Evolutionary conservation across 176 grass and related monocot species (phyloP).

Genomic region (Areca catechu): DNA sequence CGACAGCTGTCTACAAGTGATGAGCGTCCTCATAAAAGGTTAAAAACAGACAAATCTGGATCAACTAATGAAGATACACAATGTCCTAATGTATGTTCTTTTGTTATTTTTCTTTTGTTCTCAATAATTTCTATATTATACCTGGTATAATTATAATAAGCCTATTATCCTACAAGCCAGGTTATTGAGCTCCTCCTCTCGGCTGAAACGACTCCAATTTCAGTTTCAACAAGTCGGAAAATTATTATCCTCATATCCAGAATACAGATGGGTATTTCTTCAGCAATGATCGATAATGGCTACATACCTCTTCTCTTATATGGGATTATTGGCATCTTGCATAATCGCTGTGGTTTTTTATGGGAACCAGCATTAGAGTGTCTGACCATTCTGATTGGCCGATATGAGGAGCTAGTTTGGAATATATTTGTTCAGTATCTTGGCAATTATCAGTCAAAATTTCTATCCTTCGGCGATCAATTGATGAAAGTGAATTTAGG

Average conservation of each 20-base stretch:
- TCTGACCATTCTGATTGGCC: conserved; percentile 53
- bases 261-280: conserved; percentile 67
- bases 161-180: conserved; percentile 26
- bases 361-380: conserved; percentile 67
- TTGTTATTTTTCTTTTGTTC: conserved; percentile 22
- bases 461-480: conserved; percentile 19
- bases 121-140: conserved; percentile 6
- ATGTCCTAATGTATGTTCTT: conserved; percentile 53
- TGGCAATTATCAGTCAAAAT: conserved; percentile 35
- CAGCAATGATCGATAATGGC: conserved; percentile 42
- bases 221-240: conserved; percentile 64
- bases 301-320: conserved; percentile 77
- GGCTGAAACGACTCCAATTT: conserved; percentile 67
- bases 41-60: conserved; percentile 55
- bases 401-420: conserved; percentile 73
- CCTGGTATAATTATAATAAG: neutral
- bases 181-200: conserved; percentile 59
- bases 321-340: conserved; percentile 68
- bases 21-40: conserved; percentile 50
- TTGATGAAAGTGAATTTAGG: conserved; percentile 29
- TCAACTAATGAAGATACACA: conserved; percentile 34
- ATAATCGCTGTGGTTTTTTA: conserved; percentile 78
- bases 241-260: conserved; percentile 49
- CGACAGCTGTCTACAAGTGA: conserved; percentile 34
- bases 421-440: conserved; percentile 54